Evolutionary conservation across 2,329 filamentous ascomycete species (phyloP), one percentile per base, ranked within the genome.

Genomic region (Penicillium sp.): DNA sequence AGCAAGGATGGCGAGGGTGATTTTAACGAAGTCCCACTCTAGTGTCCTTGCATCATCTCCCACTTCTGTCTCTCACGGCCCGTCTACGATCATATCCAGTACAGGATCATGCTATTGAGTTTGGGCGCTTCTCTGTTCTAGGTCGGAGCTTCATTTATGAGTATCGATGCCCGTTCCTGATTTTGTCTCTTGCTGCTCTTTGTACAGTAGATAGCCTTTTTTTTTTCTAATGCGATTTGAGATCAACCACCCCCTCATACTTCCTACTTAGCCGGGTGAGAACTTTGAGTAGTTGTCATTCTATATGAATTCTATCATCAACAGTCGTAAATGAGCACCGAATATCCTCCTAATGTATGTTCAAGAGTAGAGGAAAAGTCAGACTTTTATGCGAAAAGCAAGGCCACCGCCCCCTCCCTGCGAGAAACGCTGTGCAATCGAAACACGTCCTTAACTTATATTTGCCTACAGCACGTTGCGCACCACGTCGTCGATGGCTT

Each of bases 401-500:
- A 56, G 13, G 42, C 12, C 38, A n/a, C 49, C 22, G 17, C n/a
- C 17, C n/a, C 26, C 30, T 33, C 35, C 35, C 13, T 40, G 19
- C 51, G 35, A 38, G 51, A 10, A 53, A 53, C 42, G 42, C 19
- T 49, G 33, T 56, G 42, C 47, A 59, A 60, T 54, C 47, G 51
- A 58, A 58, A 51, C 17, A 26, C 13, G 24, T 37, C 42, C 28
- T 35, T n/a, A n/a, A 40, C 28, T 58, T 2, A 22, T 54, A 58
- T 57, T 63, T 61, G 73, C 59, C 68, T 70, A 67, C 13, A 60
- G 57, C 53, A 75, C 70, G 59, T 74, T 77, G 28, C 76, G 75
- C 49, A 79, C 73, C 17, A 78, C 72, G 51, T 76, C 71, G 62
- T 78, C 72, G 38, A 78, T 76, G 44, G 76, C 75, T 51, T 73